Evolutionary conservation across 169 alveolate genomes (phyloP).

Genomic region (Ichthyophthirius multifiliis): DNA sequence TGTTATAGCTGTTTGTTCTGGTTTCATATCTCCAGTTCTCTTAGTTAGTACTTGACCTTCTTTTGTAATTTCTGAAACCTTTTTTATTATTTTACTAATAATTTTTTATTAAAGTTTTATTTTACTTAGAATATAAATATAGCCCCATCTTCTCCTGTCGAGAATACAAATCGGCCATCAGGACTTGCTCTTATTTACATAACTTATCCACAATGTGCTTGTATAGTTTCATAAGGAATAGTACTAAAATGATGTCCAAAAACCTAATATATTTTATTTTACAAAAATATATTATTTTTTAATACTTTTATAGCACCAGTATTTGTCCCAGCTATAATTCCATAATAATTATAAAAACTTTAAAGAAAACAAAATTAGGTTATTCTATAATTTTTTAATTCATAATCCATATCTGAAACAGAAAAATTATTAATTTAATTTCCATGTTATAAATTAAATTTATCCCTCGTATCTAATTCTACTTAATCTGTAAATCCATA

Average conservation of each 20-base stretch:
- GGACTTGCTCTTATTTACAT: slow-evolving; percentile 55
- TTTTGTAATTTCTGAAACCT: slow-evolving; percentile 49
- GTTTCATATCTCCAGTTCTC: slow-evolving; percentile 17
- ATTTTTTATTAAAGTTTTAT: background rate
- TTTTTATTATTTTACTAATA: background rate
- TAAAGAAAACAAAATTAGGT: background rate
- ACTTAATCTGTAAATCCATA: background rate
- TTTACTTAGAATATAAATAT: slow-evolving; percentile 47
- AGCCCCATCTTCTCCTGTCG: slow-evolving; percentile 79
- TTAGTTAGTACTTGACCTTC: slow-evolving; percentile 16
- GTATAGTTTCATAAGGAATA: slow-evolving; percentile 41
- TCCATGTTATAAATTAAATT: background rate
- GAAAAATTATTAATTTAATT: background rate
- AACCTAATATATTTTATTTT: background rate
- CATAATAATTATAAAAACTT: slow-evolving; percentile 28
- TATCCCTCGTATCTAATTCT: background rate
- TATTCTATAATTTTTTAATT: background rate
- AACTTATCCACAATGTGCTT: slow-evolving; percentile 67
- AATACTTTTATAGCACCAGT: background rate
- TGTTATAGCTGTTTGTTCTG: slow-evolving; percentile 8
- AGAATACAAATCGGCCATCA: slow-evolving; percentile 72
- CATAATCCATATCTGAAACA: slow-evolving; percentile 1
- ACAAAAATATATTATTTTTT: too few species aligned
- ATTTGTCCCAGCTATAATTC: slow-evolving; percentile 6
- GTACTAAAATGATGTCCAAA: slow-evolving; percentile 7